These are phyloP conservation scores for Skeletonema potamos DNA, from an alignment of 108 stramenopile genomes.

Conservation along the genomic window DNA sequence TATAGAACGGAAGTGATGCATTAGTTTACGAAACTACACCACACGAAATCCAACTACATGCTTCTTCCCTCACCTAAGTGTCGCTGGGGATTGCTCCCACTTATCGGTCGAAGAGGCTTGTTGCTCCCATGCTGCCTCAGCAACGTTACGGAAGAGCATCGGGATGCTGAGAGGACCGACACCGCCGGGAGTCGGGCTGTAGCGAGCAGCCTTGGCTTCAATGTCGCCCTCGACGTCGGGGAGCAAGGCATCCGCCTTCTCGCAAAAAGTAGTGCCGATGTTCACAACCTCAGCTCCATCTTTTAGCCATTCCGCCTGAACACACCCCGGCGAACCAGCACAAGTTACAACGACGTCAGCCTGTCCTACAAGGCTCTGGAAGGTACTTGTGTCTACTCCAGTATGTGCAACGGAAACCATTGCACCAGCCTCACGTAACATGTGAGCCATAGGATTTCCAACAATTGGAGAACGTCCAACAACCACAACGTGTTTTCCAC, in stretches of 20 bases:
- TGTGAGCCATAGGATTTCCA: slow-evolving; percentile 38
- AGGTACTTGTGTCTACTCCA: background rate
- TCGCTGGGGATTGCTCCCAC: background rate
- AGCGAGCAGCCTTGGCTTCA: slow-evolving; percentile 9
- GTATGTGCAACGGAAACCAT: slow-evolving; percentile 24
- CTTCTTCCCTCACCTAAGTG: background rate
- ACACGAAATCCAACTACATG: background rate
- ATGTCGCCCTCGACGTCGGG: slow-evolving; percentile 40
- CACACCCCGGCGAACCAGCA: slow-evolving; percentile 30
- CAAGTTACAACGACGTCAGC: slow-evolving; percentile 45
- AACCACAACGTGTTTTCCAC: slow-evolving; percentile 28
- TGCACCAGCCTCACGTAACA: slow-evolving; percentile 27
- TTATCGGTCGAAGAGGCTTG: background rate
- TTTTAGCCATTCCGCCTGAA: slow-evolving; percentile 37
- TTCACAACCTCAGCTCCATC: slow-evolving; percentile 30
- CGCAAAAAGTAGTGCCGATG: slow-evolving; percentile 40
- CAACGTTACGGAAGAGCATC: slow-evolving; percentile 44
- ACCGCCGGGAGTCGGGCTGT: slow-evolving; percentile 40
- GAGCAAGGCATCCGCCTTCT: slow-evolving; percentile 24
- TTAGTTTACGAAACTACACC: background rate
- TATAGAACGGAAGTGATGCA: background rate
- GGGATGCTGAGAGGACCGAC: slow-evolving; percentile 36
- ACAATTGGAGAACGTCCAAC: slow-evolving; percentile 38
- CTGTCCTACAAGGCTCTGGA: slow-evolving; percentile 13
- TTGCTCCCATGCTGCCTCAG: slow-evolving; percentile 28